These are phyloP conservation scores for Colletotrichum sp. DNA, from an alignment of 2,329 filamentous ascomycete genomes.

Conservation along the genomic window DNA sequence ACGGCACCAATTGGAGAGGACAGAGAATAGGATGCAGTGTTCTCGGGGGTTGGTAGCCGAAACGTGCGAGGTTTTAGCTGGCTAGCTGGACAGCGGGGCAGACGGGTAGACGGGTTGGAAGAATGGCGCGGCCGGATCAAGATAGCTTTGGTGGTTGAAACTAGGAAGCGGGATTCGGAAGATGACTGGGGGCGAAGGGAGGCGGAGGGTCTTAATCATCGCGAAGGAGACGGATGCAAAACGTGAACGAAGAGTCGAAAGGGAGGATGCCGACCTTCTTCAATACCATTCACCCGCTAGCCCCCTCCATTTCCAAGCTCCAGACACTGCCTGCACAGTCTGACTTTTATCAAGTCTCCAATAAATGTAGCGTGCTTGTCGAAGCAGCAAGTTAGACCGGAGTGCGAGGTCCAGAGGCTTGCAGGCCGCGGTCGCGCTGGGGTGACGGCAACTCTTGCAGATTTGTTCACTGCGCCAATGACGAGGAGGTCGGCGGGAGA, in stretches of 20 bases:
- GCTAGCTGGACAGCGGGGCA: neutral
- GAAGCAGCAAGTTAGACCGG: neutral
- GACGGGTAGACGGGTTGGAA: neutral
- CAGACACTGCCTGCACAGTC: neutral
- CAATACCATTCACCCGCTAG: neutral
- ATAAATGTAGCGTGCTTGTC: neutral
- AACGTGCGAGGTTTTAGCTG: neutral
- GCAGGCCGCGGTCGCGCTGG: neutral
- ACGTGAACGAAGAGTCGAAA: neutral
- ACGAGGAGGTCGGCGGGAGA: neutral
- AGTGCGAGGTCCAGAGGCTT: neutral
- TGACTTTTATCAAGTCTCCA: neutral
- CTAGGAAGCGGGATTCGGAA: neutral
- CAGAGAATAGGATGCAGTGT: neutral
- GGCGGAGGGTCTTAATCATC: neutral
- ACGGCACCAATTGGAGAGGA: neutral
- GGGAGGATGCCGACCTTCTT: neutral
- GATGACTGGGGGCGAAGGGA: neutral
- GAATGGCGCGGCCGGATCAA: neutral
- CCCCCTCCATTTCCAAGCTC: neutral
- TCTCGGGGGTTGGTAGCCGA: neutral
- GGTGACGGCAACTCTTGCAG: neutral
- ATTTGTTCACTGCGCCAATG: accelerated
- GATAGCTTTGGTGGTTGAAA: no score
- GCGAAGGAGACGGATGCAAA: neutral